Evolutionary conservation across 495 filamentous ascomycete genomes (phyloP).

Genomic region (Penicillium chermesinum): DNA sequence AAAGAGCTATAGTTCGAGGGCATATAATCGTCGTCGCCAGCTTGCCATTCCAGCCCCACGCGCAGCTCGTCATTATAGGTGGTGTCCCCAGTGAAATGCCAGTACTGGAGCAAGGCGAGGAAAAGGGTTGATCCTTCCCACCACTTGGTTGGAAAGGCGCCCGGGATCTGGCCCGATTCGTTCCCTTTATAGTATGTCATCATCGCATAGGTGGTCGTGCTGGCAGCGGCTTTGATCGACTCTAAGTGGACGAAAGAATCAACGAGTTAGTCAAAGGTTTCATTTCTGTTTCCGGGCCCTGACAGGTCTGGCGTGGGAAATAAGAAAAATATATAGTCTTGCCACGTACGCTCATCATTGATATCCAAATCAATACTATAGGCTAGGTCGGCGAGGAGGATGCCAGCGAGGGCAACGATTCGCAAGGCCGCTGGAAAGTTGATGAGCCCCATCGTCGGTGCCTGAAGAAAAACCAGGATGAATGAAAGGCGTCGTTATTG

Average conservation of each 20-base stretch:
- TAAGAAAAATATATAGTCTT: no score
- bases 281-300: no score
- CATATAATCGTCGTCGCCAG: conserved; percentile 47
- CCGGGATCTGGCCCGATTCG: conserved; percentile 55
- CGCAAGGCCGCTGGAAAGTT: no score
- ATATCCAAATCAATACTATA: conserved; percentile 17
- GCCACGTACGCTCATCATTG: conserved; percentile 18
- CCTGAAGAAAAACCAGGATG: no score
- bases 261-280: background rate
- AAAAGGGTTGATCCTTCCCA: conserved; percentile 73
- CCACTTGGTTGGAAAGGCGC: conserved; percentile 58
- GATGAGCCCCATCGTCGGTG: no score
- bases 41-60: conserved; percentile 48
- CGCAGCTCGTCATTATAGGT: conserved; percentile 47
- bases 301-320: background rate
- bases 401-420: no score
- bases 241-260: conserved; percentile 38
- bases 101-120: conserved; percentile 47
- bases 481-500: no score
- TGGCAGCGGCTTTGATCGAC: conserved; percentile 60
- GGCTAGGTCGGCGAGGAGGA: background rate
- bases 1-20: conserved; percentile 37
- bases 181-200: conserved; percentile 67
- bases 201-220: conserved; percentile 55
- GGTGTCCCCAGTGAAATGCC: conserved; percentile 51